phyloP scores from a whole-genome alignment of 129 eudicot species.

The Tanacetum coccineum region DNA sequence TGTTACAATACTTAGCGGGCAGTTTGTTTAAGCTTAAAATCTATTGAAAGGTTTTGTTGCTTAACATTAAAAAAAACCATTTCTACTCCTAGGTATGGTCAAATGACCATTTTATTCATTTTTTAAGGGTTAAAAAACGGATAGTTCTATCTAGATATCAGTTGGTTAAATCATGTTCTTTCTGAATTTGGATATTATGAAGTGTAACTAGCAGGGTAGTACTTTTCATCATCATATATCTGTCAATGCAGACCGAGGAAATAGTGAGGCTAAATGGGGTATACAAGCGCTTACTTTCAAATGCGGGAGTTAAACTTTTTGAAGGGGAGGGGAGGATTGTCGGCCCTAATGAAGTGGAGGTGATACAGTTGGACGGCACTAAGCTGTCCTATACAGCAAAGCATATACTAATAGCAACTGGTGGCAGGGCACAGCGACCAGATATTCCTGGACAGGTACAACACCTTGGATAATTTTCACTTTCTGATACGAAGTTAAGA shows the following conservation, averaged over 20 bases:
- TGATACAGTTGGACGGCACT: slow-evolving; percentile 82
- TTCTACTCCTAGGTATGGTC: neutral
- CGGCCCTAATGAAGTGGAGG: slow-evolving; percentile 91
- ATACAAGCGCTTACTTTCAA: slow-evolving; percentile 79
- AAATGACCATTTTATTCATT: neutral
- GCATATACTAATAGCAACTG: slow-evolving; percentile 88
- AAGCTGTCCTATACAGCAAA: slow-evolving; percentile 65
- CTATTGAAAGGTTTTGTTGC: neutral
- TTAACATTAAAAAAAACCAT: too few relatives aligned
- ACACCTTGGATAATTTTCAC: neutral
- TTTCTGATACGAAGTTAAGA: slow-evolving; percentile 2
- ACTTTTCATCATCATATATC: slow-evolving; percentile 19
- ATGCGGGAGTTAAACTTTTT: slow-evolving; percentile 85
- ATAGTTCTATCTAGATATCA: neutral
- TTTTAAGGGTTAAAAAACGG: neutral
- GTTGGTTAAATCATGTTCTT: neutral
- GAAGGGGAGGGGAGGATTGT: slow-evolving; percentile 92
- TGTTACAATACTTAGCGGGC: slow-evolving; percentile 9
- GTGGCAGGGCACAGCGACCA: slow-evolving; percentile 90
- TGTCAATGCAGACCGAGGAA: slow-evolving; percentile 70
- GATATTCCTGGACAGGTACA: slow-evolving; percentile 80
- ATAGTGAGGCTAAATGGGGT: slow-evolving; percentile 74
- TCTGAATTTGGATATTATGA: neutral
- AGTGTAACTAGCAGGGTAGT: slow-evolving; percentile 2
- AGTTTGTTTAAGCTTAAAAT: slow-evolving; percentile 1